Conservation (phyloP, 2,329 filamentous ascomycete species). For the Claviceps digitariae region DNA sequence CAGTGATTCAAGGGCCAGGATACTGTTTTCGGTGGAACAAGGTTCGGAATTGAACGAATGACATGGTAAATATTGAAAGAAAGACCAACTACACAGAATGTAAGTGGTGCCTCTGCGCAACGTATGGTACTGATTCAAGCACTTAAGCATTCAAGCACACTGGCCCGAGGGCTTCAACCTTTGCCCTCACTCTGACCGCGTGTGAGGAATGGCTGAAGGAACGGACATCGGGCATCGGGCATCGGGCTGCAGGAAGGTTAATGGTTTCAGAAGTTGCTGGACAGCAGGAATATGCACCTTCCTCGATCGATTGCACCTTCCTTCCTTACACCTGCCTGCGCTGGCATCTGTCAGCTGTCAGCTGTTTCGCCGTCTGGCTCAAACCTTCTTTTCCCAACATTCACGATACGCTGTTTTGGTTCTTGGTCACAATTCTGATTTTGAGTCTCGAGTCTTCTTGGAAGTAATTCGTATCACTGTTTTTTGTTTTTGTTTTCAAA, state of each 20-base stretch:
- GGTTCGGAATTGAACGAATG: background rate
- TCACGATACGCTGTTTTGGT: conserved; percentile 18
- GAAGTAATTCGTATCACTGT: conserved; percentile 18
- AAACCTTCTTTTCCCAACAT: conserved; percentile 21
- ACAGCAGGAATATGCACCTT: background rate
- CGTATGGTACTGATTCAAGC: background rate
- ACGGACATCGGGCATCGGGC: background rate
- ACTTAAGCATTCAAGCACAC: background rate
- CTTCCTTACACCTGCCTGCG: background rate
- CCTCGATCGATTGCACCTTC: conserved; percentile 1
- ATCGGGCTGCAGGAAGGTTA: background rate
- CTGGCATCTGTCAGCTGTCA: background rate
- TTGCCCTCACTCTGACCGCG: background rate
- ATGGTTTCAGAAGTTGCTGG: background rate
- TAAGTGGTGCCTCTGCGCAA: background rate
- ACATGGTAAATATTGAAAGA: too few relatives aligned
- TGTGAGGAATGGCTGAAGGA: background rate
- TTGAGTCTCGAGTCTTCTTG: conserved; percentile 20
- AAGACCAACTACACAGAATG: background rate
- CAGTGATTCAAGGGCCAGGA: background rate
- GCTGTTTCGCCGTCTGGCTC: conserved; percentile 6
- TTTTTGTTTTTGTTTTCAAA: conserved; percentile 22
- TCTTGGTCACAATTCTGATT: conserved; percentile 19
- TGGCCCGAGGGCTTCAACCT: background rate
- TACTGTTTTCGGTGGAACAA: background rate